These are phyloP conservation scores for Colletotrichum echinochloae DNA, from an alignment of 2,329 filamentous ascomycete species.

Conservation along the genomic window DNA sequence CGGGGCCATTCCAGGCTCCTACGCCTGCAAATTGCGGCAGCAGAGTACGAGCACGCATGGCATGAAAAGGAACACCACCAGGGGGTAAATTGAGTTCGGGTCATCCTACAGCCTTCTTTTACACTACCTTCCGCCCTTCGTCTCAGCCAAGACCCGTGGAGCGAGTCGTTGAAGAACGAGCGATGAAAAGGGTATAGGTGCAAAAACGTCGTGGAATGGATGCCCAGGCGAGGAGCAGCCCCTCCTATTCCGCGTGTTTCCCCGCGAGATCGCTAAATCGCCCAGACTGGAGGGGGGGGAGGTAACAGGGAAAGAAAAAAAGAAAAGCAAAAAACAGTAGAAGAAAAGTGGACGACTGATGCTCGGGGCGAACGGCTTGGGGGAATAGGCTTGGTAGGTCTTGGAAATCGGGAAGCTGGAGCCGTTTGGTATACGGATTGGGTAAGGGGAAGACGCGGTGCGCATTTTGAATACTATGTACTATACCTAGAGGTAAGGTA, in stretches of 20 bases:
- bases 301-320: too few species aligned
- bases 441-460: not conserved
- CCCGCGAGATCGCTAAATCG: constrained; percentile 20
- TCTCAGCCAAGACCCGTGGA: not conserved
- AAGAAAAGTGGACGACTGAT: constrained; percentile 8
- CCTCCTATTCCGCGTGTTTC: not conserved
- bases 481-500: too few species aligned
- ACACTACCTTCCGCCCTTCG: not conserved
- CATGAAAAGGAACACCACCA: not conserved
- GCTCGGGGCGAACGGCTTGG: not conserved
- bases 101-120: not conserved
- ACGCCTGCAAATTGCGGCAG: constrained; percentile 5
- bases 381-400: not conserved
- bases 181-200: not conserved
- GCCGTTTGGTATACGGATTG: constrained; percentile 12
- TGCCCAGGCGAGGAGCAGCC: not conserved
- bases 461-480: not conserved
- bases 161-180: constrained; percentile 10
- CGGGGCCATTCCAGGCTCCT: not conserved
- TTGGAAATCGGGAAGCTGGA: not conserved
- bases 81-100: not conserved
- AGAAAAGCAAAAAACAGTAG: too few species aligned
- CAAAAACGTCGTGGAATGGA: constrained; percentile 12
- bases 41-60: not conserved
- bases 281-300: not conserved